phyloP scores from a whole-genome alignment of 139 green algal species.

The Auxenochlorella protothecoides region DNA sequence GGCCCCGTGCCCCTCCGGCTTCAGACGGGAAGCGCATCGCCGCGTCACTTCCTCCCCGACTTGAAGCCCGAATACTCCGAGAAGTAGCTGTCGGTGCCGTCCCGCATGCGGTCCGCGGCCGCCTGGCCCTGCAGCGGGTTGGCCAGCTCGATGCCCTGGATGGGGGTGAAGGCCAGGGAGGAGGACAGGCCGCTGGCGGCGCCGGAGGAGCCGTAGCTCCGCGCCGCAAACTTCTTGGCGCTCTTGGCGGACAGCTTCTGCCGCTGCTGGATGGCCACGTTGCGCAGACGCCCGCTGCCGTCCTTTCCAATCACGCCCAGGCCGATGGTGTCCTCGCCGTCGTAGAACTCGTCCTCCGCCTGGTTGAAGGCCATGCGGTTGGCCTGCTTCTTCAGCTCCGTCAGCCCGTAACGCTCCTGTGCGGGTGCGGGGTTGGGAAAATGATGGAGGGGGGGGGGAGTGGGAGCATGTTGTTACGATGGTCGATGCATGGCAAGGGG shows the following conservation, averaged over 20 bases:
- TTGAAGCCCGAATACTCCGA: constrained; percentile 68
- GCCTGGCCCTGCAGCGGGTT: constrained; percentile 43
- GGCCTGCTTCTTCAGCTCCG: constrained; percentile 76
- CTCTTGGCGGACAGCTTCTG: constrained; percentile 67
- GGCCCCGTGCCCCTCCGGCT: background rate
- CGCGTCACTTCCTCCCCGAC: background rate
- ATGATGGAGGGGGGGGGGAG: no score
- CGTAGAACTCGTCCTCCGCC: constrained; percentile 85
- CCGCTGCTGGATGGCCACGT: constrained; percentile 64
- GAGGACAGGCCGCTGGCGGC: constrained; percentile 67
- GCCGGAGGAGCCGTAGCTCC: constrained; percentile 28
- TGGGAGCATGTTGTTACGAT: no score
- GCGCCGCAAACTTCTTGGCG: constrained; percentile 55
- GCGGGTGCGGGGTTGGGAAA: no score
- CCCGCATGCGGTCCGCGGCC: constrained; percentile 25
- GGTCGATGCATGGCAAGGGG: no score
- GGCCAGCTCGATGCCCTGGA: constrained; percentile 88
- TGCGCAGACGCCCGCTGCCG: constrained; percentile 52
- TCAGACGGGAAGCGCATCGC: constrained; percentile 1
- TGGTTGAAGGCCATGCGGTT: constrained; percentile 93
- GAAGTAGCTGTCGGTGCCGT: constrained; percentile 85
- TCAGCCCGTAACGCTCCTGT: constrained; percentile 72
- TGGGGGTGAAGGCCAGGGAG: constrained; percentile 88
- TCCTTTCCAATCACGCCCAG: constrained; percentile 85
- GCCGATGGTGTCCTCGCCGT: constrained; percentile 77